These are phyloP conservation scores for Centaurea solstitialis DNA, from an alignment of 129 eudicot genomes.

Conservation along the genomic window DNA sequence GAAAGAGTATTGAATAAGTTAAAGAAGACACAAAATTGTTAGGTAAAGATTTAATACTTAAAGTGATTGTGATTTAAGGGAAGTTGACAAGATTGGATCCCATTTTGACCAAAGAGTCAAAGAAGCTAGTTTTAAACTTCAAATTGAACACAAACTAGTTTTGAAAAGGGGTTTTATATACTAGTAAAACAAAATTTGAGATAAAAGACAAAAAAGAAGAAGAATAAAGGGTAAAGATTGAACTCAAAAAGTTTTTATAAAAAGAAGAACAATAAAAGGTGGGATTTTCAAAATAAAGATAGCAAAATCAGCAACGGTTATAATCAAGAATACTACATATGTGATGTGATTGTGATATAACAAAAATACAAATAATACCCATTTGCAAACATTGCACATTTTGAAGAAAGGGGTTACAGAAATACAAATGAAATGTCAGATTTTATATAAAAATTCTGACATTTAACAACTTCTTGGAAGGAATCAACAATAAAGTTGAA, in stretches of 20 bases:
- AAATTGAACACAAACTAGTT: conserved; percentile 18
- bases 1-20: conserved; percentile 4
- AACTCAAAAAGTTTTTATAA: background rate
- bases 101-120: conserved; percentile 9
- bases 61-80: background rate
- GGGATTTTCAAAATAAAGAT: background rate
- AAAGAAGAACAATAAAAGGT: background rate
- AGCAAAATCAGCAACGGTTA: conserved; percentile 3
- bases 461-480: conserved; percentile 1
- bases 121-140: conserved; percentile 7
- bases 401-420: conserved; percentile 3
- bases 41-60: conserved; percentile 13
- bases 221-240: background rate
- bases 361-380: conserved; percentile 2
- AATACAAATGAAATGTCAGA: background rate
- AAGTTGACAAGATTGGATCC: conserved; percentile 21
- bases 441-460: conserved; percentile 4
- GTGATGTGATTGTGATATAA: background rate
- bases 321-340: background rate
- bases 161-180: conserved; percentile 4
- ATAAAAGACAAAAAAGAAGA: conserved; percentile 14
- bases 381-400: conserved; percentile 12
- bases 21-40: conserved; percentile 15
- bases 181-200: background rate
- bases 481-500: conserved; percentile 15